These are phyloP conservation scores for Lactifluus subvellereus DNA, from an alignment of 768 basidiomycete genomes.

Conservation along the genomic window DNA sequence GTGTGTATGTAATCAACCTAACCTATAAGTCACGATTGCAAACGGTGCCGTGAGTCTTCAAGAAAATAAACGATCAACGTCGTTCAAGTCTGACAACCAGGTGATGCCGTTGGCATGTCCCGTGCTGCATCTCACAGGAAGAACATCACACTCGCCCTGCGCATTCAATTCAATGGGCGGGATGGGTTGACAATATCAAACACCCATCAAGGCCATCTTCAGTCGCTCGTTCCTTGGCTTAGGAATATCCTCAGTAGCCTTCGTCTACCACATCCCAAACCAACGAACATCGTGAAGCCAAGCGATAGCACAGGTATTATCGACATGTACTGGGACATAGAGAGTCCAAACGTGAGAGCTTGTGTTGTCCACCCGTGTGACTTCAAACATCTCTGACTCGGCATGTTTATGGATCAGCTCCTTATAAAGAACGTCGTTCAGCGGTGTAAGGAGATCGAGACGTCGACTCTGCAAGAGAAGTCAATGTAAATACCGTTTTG, in stretches of 20 bases:
- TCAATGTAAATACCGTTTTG: conserved; percentile 3
- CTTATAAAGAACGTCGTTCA: background rate
- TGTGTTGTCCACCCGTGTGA: background rate
- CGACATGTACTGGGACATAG: conserved; percentile 16
- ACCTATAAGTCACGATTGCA: background rate
- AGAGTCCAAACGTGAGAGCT: background rate
- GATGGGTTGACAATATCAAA: background rate
- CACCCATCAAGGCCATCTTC: background rate
- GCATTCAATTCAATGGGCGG: conserved; percentile 7
- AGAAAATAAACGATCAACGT: too few relatives aligned
- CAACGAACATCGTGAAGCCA: conserved; percentile 6
- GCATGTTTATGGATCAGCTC: background rate
- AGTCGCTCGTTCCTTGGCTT: conserved; percentile 13
- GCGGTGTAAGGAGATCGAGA: background rate
- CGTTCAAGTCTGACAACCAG: too few relatives aligned
- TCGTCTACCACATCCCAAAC: conserved; percentile 11
- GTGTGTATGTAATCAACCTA: background rate
- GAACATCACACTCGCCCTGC: conserved; percentile 5
- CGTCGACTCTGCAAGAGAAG: background rate
- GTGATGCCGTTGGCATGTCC: background rate
- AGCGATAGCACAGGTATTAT: background rate
- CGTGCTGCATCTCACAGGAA: background rate
- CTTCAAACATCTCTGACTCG: background rate
- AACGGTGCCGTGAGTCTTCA: background rate
- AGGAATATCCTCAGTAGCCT: background rate